These are phyloP conservation scores for Beauveria pseudobassiana DNA, from an alignment of 2,329 filamentous ascomycete genomes.

Conservation along the genomic window DNA sequence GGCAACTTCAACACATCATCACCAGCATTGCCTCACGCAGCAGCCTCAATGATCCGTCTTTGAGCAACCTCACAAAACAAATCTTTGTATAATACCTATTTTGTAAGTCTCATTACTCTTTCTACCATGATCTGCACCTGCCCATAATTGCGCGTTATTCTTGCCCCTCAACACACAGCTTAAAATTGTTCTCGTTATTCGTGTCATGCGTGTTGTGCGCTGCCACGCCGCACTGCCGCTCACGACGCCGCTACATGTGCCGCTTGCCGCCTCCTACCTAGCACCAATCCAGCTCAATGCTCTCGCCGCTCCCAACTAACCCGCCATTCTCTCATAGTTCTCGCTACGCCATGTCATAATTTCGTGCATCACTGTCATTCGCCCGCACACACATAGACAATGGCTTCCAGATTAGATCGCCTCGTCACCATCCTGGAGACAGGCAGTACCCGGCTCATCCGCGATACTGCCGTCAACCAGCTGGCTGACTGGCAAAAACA, in stretches of 20 bases:
- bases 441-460: slow-evolving; percentile 89
- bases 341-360: slow-evolving; percentile 6
- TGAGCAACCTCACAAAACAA: neutral
- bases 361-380: neutral
- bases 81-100: neutral
- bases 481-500: slow-evolving; percentile 96
- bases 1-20: neutral
- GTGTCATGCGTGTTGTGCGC: neutral
- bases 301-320: slow-evolving; percentile 1
- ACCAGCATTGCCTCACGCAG: neutral
- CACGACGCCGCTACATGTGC: neutral
- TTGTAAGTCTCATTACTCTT: neutral
- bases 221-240: neutral
- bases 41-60: neutral
- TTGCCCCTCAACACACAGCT: neutral
- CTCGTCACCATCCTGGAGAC: slow-evolving; percentile 79
- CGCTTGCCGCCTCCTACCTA: neutral
- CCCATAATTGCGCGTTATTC: neutral
- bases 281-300: neutral
- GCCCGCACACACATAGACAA: neutral
- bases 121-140: neutral
- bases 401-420: slow-evolving; percentile 13
- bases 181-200: neutral
- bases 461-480: slow-evolving; percentile 94
- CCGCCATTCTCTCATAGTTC: neutral